A percentile compares a stretch with the other conserved stretches of the same genome.
These are phyloP conservation scores for Mortierella sp. DNA, from an alignment of 371 early-diverging fungal genomes.

Conservation along the genomic window DNA sequence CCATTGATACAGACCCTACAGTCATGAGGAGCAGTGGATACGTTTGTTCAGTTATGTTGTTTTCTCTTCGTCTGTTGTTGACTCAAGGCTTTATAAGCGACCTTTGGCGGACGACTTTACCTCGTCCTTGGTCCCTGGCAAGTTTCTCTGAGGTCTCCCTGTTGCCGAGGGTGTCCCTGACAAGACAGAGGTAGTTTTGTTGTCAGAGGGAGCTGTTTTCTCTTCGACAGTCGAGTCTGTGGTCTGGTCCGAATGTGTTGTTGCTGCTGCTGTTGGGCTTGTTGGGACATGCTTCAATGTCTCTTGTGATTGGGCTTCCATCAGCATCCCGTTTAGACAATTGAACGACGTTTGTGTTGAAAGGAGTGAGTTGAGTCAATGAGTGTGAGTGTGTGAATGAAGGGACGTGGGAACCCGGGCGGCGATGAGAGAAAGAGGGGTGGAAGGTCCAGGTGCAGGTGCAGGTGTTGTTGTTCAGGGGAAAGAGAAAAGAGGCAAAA, in stretches of 20 bases:
- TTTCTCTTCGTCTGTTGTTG: background rate
- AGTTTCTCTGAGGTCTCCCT: constrained; percentile 36
- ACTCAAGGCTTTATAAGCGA: background rate
- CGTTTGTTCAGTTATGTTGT: background rate
- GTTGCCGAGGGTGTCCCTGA: constrained; percentile 8
- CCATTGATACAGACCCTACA: constrained; percentile 71
- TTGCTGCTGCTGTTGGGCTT: background rate
- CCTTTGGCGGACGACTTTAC: constrained; percentile 1
- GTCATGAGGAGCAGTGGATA: background rate
- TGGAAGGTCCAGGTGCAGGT: background rate
- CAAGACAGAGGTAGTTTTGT: background rate
- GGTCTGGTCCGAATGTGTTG: background rate
- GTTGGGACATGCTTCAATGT: constrained; percentile 16
- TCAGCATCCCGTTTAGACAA: constrained; percentile 30
- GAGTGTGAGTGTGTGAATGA: background rate
- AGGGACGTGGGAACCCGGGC: background rate
- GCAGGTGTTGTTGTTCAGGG: background rate
- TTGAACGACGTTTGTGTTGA: background rate
- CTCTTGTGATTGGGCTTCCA: constrained; percentile 42
- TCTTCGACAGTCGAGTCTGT: background rate
- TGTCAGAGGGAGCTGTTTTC: background rate
- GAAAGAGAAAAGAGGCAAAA: background rate
- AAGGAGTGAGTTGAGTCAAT: background rate
- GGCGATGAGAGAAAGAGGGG: background rate
- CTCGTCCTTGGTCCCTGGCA: constrained; percentile 58